Evolutionary conservation across 169 alveolate genomes (phyloP).

Genomic region (Eimeria zaria): DNA sequence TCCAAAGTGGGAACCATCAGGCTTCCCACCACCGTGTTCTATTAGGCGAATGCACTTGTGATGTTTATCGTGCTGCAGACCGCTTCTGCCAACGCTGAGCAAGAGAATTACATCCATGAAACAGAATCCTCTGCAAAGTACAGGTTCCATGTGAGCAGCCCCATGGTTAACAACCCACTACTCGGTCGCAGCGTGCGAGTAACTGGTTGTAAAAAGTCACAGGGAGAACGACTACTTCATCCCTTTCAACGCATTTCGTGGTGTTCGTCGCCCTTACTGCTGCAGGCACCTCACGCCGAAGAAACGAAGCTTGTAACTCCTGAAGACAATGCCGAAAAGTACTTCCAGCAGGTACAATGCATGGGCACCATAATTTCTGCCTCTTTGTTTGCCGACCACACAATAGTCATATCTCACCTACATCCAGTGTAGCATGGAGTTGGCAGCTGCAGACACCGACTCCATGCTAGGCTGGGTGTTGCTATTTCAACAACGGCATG

Average conservation of each 20-base stretch:
- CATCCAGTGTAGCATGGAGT: background rate
- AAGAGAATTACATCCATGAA: background rate
- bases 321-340: slow-evolving; percentile 38
- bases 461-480: background rate
- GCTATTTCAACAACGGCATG: background rate
- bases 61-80: background rate
- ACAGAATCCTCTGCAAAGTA: slow-evolving; percentile 52
- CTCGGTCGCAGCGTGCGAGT: background rate
- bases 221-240: background rate
- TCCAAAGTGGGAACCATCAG: background rate
- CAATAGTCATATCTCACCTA: background rate
- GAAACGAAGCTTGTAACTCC: slow-evolving; percentile 27
- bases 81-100: background rate
- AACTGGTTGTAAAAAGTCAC: background rate
- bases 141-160: slow-evolving; percentile 41
- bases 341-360: slow-evolving; percentile 51
- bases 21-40: background rate
- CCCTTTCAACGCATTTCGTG: background rate
- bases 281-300: slow-evolving; percentile 25
- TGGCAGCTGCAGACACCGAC: background rate
- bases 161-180: background rate
- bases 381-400: background rate
- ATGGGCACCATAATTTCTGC: background rate
- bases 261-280: background rate
- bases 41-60: background rate